Evolutionary conservation across 495 filamentous ascomycete species (phyloP).

Genomic region (Gamarada debralockiae): DNA sequence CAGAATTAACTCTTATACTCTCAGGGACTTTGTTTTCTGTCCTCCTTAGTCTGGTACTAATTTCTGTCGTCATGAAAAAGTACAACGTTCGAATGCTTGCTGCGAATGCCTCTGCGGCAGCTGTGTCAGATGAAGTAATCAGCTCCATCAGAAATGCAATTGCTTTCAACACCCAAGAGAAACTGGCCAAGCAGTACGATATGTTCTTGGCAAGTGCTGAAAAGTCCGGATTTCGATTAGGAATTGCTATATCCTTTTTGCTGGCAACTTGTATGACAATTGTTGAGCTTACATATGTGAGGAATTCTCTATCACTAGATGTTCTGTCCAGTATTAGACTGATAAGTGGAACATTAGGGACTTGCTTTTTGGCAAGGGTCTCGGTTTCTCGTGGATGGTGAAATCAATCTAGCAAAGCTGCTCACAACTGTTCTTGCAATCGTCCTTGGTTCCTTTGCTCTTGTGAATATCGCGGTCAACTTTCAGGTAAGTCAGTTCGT

Average conservation of each 20-base stretch:
- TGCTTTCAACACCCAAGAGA: conserved; percentile 40
- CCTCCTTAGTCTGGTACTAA: conserved; percentile 52
- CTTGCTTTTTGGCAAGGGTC: conserved; percentile 61
- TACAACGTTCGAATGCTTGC: conserved; percentile 51
- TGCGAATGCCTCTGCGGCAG: conserved; percentile 48
- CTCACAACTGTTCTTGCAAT: not conserved
- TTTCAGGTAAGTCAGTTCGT: too few species aligned
- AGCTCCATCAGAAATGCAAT: conserved; percentile 43
- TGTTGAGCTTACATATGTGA: conserved; percentile 55
- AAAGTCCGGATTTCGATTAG: conserved; percentile 53
- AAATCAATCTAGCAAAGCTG: not conserved
- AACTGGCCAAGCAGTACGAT: conserved; percentile 40
- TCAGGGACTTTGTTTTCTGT: conserved; percentile 50
- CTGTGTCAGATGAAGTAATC: conserved; percentile 44
- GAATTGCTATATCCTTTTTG: conserved; percentile 53
- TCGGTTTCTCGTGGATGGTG: not conserved
- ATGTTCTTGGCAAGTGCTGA: conserved; percentile 40
- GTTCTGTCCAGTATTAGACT: conserved; percentile 43
- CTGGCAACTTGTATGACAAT: too few species aligned
- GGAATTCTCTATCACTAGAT: conserved; percentile 58
- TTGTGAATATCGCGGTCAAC: not conserved
- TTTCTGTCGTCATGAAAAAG: conserved; percentile 27
- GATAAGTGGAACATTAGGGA: conserved; percentile 46
- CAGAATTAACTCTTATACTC: conserved; percentile 1
- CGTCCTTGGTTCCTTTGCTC: not conserved